Conservation (phyloP, 1,284 basidiomycete species). For the Xerocomus amazonicus region DNA sequence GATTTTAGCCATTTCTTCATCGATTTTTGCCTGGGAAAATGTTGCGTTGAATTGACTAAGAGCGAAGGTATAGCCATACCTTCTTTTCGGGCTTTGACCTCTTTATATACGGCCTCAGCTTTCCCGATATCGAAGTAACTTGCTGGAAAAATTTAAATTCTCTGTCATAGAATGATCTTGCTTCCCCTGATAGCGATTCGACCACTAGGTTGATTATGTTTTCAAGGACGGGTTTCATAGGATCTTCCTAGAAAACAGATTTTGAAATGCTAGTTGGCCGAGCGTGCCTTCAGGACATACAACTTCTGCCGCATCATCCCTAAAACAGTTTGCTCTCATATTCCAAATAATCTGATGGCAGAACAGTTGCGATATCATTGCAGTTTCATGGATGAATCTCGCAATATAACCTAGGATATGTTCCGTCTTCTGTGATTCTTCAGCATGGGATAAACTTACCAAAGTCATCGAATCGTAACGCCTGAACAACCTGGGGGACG, state of each 20-base stretch:
- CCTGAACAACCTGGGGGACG: conserved; percentile 98
- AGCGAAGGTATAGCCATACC: conserved; percentile 38
- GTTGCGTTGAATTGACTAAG: neutral
- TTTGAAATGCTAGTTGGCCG: conserved; percentile 2
- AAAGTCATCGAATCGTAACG: conserved; percentile 82
- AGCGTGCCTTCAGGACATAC: conserved; percentile 42
- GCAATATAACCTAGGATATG: conserved; percentile 78
- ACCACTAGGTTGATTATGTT: conserved; percentile 83
- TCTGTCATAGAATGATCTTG: conserved; percentile 87
- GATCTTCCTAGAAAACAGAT: conserved; percentile 64
- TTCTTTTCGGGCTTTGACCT: conserved; percentile 97
- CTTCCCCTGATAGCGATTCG: conserved; percentile 84
- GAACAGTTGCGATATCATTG: conserved; percentile 96
- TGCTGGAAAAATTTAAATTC: conserved; percentile 97
- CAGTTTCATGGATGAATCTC: conserved; percentile 95
- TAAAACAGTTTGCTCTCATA: conserved; percentile 98
- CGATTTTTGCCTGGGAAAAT: conserved; percentile 83
- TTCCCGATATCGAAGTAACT: conserved; percentile 97
- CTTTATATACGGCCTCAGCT: conserved; percentile 96
- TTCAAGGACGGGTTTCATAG: conserved; percentile 95
- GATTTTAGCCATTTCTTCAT: conserved; percentile 99
- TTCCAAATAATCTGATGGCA: conserved; percentile 99
- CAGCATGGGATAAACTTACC: conserved; percentile 47
- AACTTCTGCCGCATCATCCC: conserved; percentile 83
- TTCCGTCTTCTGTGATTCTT: conserved; percentile 2